phyloP scores from a whole-genome alignment of 1,284 basidiomycete genomes.

The Rhodotorula sp. region DNA sequence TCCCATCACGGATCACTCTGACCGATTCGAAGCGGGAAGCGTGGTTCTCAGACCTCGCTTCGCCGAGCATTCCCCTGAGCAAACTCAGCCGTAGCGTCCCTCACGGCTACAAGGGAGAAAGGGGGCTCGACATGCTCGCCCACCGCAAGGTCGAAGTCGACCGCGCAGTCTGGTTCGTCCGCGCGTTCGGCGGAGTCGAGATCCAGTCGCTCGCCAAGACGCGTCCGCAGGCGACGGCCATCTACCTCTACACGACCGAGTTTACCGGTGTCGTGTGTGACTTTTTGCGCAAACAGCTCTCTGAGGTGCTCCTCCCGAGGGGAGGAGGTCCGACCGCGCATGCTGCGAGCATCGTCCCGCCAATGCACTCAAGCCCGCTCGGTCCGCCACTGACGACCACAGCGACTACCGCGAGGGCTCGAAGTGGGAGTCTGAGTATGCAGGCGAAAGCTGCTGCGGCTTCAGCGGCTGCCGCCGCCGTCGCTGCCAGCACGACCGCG shows the following conservation, averaged over 20 bases:
- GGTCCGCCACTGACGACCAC: background rate
- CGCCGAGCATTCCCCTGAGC: conserved; percentile 79
- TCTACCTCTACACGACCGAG: conserved; percentile 77
- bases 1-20: conserved; percentile 82
- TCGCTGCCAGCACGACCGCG: conserved; percentile 59
- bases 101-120: conserved; percentile 87
- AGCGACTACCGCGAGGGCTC: conserved; percentile 2
- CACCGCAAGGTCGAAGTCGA: conserved; percentile 74
- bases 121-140: conserved; percentile 86
- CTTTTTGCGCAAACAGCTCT: conserved; percentile 86
- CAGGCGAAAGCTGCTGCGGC: conserved; percentile 4
- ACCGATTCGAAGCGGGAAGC: conserved; percentile 82
- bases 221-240: conserved; percentile 52
- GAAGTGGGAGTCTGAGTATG: conserved; percentile 47
- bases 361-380: background rate
- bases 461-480: background rate
- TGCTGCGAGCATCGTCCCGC: background rate
- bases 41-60: conserved; percentile 88
- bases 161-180: conserved; percentile 91
- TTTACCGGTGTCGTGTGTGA: conserved; percentile 82
- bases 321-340: background rate
- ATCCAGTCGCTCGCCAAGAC: conserved; percentile 59
- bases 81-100: conserved; percentile 86
- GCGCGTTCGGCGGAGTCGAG: conserved; percentile 92
- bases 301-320: conserved; percentile 66